Evolutionary conservation across 192 early-diverging fungal species (phyloP), one percentile per base, ranked within the genome.

Genomic region (Umbelopsis sp.): DNA sequence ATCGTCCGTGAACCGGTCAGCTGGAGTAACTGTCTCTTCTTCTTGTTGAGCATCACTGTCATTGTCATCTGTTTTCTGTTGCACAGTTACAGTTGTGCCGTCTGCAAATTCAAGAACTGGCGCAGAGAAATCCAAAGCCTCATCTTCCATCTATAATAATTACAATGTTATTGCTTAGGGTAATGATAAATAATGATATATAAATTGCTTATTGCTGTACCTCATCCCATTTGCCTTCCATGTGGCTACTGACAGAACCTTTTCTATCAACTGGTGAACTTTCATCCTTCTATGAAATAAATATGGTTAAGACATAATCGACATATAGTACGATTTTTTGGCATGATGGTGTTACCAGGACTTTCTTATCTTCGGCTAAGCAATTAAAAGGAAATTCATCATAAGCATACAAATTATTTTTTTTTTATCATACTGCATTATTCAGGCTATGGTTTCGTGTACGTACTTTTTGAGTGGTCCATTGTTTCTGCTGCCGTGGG

Each of bases 1-100:
- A 45, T 79, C 78, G 24, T 79, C 78, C 17, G 78, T 71, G 26
- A 79, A 79, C 17, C 78, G 45, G 11, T 79, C 78, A 51, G 73
- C 51, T 21, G 79, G 79, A 26, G 77, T 54, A 4, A 79, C 73
- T 10, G 43, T 34, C 38, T 74, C 66, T 29, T 70, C 66, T 49
- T 69, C 68, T 31, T 44, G 70, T 38, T 65, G 41, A 10, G 9
- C 54, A 17, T 62, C 56, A 31, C 56, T 62, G 11, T 54, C 47
- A 22, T 45, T 68, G 0, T 53, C 22, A 29, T 80, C 74, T 4
- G 50, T 25, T 21, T 47, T 38, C 45, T 66, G 44, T 22, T 73
- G 66, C 12, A 71, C 53, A 20, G 49, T 71, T 20, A 71, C 38
- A 12, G 65, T 74, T 3, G 53, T 72, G n/a, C 73, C 70, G 36